These are phyloP conservation scores for Gossypium turneri DNA, from an alignment of 345 rosid genomes.

Conservation along the genomic window DNA sequence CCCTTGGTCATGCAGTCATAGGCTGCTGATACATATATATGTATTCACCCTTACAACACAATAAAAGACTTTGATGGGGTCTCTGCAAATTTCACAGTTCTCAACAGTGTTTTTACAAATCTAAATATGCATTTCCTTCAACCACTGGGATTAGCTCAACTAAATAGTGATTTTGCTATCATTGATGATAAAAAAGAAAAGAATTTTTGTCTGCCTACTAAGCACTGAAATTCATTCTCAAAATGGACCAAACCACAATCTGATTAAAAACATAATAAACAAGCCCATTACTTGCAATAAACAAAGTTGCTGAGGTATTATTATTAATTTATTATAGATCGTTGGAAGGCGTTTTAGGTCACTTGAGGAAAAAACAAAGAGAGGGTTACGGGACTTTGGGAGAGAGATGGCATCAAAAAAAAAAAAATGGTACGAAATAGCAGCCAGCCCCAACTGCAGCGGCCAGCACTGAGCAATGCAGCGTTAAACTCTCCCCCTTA, in stretches of 20 bases:
- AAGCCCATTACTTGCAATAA: background rate
- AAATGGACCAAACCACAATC: background rate
- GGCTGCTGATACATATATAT: background rate
- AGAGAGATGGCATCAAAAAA: background rate
- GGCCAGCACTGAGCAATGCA: slow-evolving; percentile 4
- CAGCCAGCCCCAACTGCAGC: background rate
- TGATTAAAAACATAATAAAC: background rate
- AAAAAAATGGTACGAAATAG: slow-evolving; percentile 12
- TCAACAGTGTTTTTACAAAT: background rate
- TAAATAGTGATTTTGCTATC: too few relatives aligned
- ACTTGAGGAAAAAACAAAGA: background rate
- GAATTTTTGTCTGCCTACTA: background rate
- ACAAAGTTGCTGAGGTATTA: background rate
- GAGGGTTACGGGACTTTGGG: background rate
- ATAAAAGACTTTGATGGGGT: background rate
- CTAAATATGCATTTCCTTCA: background rate
- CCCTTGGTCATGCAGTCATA: background rate
- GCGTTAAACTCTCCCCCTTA: slow-evolving; percentile 3
- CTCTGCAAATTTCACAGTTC: background rate
- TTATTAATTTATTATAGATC: background rate
- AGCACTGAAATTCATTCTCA: background rate
- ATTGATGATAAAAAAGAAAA: too few relatives aligned
- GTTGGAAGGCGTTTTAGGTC: background rate
- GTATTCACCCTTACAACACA: background rate
- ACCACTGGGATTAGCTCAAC: background rate